A percentile compares a stretch with the other conserved stretches of the same genome.
phyloP scores from a whole-genome alignment of 2,329 filamentous ascomycete genomes.

The Hymenoscyphus scutula region DNA sequence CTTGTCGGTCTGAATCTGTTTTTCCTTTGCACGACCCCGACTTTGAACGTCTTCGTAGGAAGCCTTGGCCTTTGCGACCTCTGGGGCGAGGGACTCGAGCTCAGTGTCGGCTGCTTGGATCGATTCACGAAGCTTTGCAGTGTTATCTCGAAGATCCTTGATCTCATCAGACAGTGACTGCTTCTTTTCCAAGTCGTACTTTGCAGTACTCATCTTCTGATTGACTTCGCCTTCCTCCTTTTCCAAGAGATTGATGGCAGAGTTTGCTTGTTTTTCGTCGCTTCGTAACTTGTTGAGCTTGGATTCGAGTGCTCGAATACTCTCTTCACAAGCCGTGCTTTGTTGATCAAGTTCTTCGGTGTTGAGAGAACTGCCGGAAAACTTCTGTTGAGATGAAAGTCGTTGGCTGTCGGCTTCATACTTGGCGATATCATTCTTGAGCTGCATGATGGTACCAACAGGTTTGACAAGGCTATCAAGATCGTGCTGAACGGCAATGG shows the following conservation, averaged over 20 bases:
- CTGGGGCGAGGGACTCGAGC: constrained; percentile 69
- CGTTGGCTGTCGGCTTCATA: constrained; percentile 72
- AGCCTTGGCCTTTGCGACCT: constrained; percentile 71
- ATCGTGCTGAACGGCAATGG: constrained; percentile 65
- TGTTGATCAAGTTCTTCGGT: constrained; percentile 83
- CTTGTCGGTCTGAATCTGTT: constrained; percentile 67
- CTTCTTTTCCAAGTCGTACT: constrained; percentile 80
- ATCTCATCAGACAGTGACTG: constrained; percentile 67
- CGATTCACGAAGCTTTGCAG: constrained; percentile 63
- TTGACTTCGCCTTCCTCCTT: constrained; percentile 73
- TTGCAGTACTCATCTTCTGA: constrained; percentile 67
- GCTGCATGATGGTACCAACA: constrained; percentile 71
- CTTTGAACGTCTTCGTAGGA: constrained; percentile 74
- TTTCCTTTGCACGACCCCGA: constrained; percentile 69
- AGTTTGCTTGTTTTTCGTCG: constrained; percentile 70
- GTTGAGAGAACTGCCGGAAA: constrained; percentile 62
- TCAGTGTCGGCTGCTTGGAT: constrained; percentile 71
- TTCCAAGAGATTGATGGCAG: constrained; percentile 68
- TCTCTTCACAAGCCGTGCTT: constrained; percentile 64
- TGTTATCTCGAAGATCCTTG: constrained; percentile 68
- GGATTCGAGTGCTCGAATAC: constrained; percentile 62
- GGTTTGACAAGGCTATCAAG: constrained; percentile 75
- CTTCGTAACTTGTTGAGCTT: constrained; percentile 62
- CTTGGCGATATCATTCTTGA: constrained; percentile 67
- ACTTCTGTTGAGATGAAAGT: constrained; percentile 72